These are phyloP conservation scores for Leishmania lainsoni DNA, from an alignment of 208 protist genomes.

Conservation along the genomic window DNA sequence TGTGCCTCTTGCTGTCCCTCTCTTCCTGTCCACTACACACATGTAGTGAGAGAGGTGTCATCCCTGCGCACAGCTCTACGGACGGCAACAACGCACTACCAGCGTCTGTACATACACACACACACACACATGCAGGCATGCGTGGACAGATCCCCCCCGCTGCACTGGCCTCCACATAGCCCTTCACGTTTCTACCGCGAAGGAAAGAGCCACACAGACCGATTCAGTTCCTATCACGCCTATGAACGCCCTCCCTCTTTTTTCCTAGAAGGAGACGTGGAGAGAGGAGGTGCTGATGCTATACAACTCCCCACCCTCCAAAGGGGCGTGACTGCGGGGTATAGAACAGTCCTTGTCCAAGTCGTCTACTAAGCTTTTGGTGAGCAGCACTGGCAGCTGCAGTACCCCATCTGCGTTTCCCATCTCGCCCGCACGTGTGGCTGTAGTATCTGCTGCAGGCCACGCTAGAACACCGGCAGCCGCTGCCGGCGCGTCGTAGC, in stretches of 20 bases:
- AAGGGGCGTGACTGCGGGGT: neutral
- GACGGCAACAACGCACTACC: neutral
- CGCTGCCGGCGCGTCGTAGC: neutral
- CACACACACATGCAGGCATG: neutral
- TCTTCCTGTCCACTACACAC: neutral
- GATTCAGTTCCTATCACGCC: neutral
- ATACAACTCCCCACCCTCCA: neutral
- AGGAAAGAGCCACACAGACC: neutral
- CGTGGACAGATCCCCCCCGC: neutral
- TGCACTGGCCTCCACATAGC: neutral
- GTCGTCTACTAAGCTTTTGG: neutral
- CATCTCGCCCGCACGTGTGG: neutral
- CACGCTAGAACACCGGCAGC: neutral
- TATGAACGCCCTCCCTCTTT: neutral
- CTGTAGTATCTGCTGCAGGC: neutral
- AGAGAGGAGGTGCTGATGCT: neutral
- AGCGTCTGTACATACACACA: neutral
- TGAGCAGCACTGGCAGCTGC: neutral
- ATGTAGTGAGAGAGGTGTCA: neutral
- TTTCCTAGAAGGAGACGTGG: slow-evolving; percentile 7
- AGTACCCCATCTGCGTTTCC: neutral
- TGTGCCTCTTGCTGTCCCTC: neutral
- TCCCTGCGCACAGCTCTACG: no score
- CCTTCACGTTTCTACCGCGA: neutral
- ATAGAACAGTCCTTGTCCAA: no score